These are phyloP conservation scores for Hypholoma sublateritium DNA, from an alignment of 768 basidiomycete species.

Conservation along the genomic window DNA sequence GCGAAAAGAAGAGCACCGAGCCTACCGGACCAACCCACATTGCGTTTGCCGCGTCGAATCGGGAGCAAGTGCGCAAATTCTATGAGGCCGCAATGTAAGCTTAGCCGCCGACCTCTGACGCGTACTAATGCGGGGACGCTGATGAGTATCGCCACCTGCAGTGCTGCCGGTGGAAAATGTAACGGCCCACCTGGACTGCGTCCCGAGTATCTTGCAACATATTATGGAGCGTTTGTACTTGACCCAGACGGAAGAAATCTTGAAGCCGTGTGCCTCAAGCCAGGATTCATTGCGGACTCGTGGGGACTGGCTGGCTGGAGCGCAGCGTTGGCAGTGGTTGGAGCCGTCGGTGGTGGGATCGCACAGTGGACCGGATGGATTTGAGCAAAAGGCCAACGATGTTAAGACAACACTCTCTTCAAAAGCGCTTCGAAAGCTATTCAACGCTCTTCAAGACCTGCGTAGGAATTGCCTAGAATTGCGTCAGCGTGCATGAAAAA, in stretches of 20 bases:
- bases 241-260: constrained; percentile 28
- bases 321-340: neutral
- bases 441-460: neutral
- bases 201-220: constrained; percentile 20
- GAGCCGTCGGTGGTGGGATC: constrained; percentile 5
- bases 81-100: constrained; percentile 26
- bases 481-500: too few species aligned
- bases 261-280: constrained; percentile 24
- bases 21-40: constrained; percentile 20
- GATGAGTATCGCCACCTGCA: constrained; percentile 1
- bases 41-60: constrained; percentile 22
- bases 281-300: constrained; percentile 17
- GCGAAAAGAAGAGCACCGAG: neutral
- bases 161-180: constrained; percentile 23
- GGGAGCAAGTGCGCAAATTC: constrained; percentile 23
- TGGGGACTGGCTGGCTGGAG: constrained; percentile 17
- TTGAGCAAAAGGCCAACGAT: too few species aligned
- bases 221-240: constrained; percentile 26
- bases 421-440: neutral
- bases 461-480: too few species aligned
- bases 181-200: constrained; percentile 27
- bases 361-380: constrained; percentile 12
- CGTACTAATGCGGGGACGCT: too few species aligned
- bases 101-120: neutral
- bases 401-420: neutral